Conservation (phyloP, 1,284 basidiomycete genomes). For the Boletus sp. region DNA sequence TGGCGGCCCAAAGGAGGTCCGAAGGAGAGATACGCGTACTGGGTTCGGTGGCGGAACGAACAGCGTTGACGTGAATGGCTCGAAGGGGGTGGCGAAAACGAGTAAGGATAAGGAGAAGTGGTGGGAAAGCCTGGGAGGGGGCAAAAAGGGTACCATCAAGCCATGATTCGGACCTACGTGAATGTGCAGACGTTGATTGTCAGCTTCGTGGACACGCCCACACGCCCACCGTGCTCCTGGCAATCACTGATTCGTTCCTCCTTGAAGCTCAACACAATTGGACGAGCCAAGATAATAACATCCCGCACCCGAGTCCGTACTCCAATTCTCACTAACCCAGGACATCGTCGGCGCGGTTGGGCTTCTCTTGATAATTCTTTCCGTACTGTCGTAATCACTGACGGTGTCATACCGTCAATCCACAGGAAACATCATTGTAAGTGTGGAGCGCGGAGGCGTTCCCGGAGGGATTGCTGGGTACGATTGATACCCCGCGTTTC, state of each 20-base stretch:
- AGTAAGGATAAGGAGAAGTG: conserved; percentile 16
- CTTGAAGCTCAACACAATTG: too few relatives aligned
- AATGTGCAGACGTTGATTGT: neutral
- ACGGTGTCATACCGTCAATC: neutral
- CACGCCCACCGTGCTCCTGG: too few relatives aligned
- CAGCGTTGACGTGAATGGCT: neutral
- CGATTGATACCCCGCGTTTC: conserved; percentile 5
- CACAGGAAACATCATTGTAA: too few relatives aligned
- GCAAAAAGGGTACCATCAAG: conserved; percentile 16
- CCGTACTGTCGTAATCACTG: too few relatives aligned
- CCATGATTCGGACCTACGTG: conserved; percentile 6
- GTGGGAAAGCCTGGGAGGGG: conserved; percentile 29
- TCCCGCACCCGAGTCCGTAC: too few relatives aligned
- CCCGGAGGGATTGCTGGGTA: neutral
- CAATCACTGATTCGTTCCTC: too few relatives aligned
- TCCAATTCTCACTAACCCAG: too few relatives aligned
- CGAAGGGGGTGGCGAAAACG: conserved; percentile 1
- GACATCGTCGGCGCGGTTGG: too few relatives aligned
- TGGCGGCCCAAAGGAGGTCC: conserved; percentile 22
- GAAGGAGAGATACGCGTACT: neutral
- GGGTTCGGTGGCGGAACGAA: neutral
- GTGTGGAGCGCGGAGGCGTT: neutral
- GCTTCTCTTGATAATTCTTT: too few relatives aligned
- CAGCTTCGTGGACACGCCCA: neutral
- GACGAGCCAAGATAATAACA: too few relatives aligned